These are phyloP conservation scores for Nothophoma quercina DNA, from an alignment of 2,329 filamentous ascomycete species.

Conservation along the genomic window DNA sequence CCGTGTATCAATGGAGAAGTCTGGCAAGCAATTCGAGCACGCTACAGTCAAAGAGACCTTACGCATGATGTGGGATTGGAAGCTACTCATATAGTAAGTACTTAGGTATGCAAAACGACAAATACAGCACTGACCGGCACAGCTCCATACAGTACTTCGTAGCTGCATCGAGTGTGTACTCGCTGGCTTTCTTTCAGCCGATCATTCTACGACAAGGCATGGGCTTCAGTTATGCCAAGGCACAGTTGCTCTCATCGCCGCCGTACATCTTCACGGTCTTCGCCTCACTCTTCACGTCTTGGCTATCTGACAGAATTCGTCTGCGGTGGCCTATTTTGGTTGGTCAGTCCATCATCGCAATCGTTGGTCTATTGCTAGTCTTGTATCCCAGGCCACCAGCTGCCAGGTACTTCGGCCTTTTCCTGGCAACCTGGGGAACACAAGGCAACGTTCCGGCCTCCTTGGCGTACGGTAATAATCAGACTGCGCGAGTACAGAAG, in stretches of 20 bases:
- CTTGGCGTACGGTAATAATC: slow-evolving; percentile 40
- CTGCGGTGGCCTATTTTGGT: slow-evolving; percentile 34
- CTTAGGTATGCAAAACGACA: not conserved
- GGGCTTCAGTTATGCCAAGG: slow-evolving; percentile 33
- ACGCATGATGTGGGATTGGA: slow-evolving; percentile 39
- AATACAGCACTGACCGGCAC: slow-evolving; percentile 1
- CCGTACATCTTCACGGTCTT: slow-evolving; percentile 35
- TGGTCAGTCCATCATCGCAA: slow-evolving; percentile 27
- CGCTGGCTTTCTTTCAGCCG: slow-evolving; percentile 32
- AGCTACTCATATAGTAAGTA: slow-evolving; percentile 38
- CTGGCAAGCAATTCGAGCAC: slow-evolving; percentile 30
- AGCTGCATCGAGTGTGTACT: slow-evolving; percentile 36
- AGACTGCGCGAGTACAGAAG: slow-evolving; percentile 41
- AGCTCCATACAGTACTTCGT: slow-evolving; percentile 42
- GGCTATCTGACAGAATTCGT: slow-evolving; percentile 33
- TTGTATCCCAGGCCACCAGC: slow-evolving; percentile 31
- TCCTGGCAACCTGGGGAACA: slow-evolving; percentile 32
- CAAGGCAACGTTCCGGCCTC: slow-evolving; percentile 29
- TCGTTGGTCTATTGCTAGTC: slow-evolving; percentile 30
- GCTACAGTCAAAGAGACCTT: slow-evolving; percentile 33
- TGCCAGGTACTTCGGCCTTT: slow-evolving; percentile 35
- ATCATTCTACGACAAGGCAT: slow-evolving; percentile 38
- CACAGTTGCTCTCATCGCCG: slow-evolving; percentile 34
- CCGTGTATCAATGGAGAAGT: slow-evolving; percentile 38
- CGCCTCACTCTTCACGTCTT: slow-evolving; percentile 25